These are phyloP conservation scores for Dendrobium huoshanense DNA, from an alignment of 106 monocot species.

Conservation along the genomic window DNA sequence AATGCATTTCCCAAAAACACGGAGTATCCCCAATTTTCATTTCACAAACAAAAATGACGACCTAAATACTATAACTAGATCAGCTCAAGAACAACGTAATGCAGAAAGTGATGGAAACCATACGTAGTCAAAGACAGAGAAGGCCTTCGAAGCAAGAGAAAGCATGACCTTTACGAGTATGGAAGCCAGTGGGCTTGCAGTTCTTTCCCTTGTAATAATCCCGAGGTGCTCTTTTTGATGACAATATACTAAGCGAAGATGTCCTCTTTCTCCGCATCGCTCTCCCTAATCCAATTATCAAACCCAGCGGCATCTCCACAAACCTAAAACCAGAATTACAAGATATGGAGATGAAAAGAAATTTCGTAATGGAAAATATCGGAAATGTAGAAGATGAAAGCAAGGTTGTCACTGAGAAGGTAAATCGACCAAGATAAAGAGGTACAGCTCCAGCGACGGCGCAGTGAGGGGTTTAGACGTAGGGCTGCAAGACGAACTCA, in stretches of 20 bases:
- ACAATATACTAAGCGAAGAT: slow-evolving; percentile 50
- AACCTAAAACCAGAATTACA: background rate
- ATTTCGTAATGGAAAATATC: background rate
- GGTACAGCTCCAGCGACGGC: background rate
- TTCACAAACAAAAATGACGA: background rate
- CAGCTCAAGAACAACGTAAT: background rate
- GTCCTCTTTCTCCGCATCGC: slow-evolving; percentile 75
- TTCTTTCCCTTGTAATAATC: slow-evolving; percentile 90
- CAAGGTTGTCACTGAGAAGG: background rate
- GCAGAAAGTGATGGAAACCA: background rate
- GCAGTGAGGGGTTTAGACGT: too few species aligned
- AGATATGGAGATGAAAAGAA: background rate
- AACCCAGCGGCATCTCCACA: slow-evolving; percentile 62
- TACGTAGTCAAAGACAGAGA: background rate
- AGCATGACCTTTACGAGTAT: slow-evolving; percentile 68
- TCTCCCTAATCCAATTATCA: slow-evolving; percentile 57
- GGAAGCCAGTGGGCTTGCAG: slow-evolving; percentile 94
- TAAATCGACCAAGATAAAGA: background rate
- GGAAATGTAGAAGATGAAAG: background rate
- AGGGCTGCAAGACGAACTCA: too few species aligned
- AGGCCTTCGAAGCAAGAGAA: background rate
- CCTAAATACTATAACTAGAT: background rate
- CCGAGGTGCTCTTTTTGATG: slow-evolving; percentile 61
- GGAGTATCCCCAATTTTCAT: background rate
- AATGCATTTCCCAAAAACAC: background rate